A percentile compares a stretch with the other conserved stretches of the same genome.
Conservation (phyloP, 257 asterid species). For the Penstemon barbatus region DNA sequence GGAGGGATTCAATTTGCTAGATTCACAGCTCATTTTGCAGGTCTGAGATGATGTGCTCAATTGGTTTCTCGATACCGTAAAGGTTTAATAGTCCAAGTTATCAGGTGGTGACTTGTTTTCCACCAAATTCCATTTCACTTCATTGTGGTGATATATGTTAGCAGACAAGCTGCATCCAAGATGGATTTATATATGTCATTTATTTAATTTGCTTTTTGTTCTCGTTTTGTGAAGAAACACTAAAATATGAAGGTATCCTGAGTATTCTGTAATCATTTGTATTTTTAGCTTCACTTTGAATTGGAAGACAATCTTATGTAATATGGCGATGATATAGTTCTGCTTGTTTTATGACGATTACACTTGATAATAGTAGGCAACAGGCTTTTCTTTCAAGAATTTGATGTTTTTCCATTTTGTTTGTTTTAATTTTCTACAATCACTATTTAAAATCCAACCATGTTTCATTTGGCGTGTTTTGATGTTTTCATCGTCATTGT, state of each 20-base stretch:
- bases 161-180: background rate
- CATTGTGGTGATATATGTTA: background rate
- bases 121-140: no score
- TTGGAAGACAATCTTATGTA: background rate
- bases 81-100: no score
- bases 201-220: no score
- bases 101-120: no score
- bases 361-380: background rate
- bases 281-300: background rate
- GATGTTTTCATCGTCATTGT: no score
- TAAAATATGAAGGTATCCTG: background rate
- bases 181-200: background rate
- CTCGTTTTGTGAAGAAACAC: no score
- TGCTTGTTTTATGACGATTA: background rate
- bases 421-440: no score
- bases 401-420: no score
- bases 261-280: background rate
- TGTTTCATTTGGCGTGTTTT: no score
- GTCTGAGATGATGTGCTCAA: background rate
- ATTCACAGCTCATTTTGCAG: background rate
- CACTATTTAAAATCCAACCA: no score
- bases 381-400: no score
- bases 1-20: background rate
- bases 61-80: no score
- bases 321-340: background rate